Conservation (phyloP, 805 yeast species). For the Barnettozyma californica region DNA sequence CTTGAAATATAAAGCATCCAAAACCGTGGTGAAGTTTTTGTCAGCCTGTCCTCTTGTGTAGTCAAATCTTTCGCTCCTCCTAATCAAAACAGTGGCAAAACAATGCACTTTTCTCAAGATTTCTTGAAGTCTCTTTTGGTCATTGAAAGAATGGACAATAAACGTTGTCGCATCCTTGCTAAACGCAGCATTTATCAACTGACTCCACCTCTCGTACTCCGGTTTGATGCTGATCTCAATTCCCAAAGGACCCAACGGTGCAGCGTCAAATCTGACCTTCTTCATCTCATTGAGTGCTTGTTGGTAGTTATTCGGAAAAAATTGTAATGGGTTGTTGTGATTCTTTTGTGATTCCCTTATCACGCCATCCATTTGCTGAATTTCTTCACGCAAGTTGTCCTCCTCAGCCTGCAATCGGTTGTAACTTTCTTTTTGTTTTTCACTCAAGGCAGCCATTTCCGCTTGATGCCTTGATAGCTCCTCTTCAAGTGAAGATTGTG, state of each 20-base stretch:
- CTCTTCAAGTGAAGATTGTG: neutral
- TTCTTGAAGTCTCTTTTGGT: constrained; percentile 40
- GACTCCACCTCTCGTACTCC: constrained; percentile 51
- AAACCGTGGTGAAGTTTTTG: constrained; percentile 38
- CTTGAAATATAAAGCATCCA: constrained; percentile 55
- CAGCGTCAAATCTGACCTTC: constrained; percentile 35
- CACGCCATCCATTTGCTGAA: constrained; percentile 1
- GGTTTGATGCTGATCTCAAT: constrained; percentile 48
- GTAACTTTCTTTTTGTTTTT: constrained; percentile 5
- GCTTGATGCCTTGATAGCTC: neutral
- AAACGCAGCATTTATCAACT: constrained; percentile 52
- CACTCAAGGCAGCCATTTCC: constrained; percentile 1
- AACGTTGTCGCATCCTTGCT: constrained; percentile 52
- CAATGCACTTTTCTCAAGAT: constrained; percentile 30
- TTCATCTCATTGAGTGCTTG: constrained; percentile 11
- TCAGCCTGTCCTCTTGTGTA: constrained; percentile 42
- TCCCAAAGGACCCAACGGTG: constrained; percentile 84
- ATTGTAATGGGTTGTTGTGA: constrained; percentile 10
- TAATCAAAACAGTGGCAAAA: constrained; percentile 39
- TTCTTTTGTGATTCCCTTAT: neutral
- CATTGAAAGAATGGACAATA: constrained; percentile 60
- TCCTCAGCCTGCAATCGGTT: constrained; percentile 5
- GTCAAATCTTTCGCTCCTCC: constrained; percentile 54
- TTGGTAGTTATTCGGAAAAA: constrained; percentile 1
- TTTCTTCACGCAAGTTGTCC: constrained; percentile 9